These are phyloP conservation scores for Brettanomyces custersianus DNA, from an alignment of 805 yeast genomes.

Conservation along the genomic window DNA sequence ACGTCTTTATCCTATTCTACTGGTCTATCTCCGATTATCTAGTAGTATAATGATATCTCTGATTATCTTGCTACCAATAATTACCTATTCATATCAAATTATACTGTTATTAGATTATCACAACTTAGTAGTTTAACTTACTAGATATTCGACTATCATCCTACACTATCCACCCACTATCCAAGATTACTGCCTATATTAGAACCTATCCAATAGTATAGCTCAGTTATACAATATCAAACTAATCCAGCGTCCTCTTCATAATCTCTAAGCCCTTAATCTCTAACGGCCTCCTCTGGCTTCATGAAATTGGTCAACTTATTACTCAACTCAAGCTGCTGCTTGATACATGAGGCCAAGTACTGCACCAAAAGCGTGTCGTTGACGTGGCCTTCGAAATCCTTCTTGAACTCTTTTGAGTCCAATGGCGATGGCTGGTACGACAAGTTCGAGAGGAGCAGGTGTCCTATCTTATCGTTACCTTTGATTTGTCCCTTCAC, in stretches of 20 bases:
- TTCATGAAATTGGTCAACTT: constrained; percentile 51
- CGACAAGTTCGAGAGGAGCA: constrained; percentile 48
- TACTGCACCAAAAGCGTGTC: constrained; percentile 77
- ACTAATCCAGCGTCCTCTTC: neutral
- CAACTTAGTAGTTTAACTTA: no score
- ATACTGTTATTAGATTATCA: no score
- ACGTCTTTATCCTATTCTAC: no score
- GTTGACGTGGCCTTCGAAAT: constrained; percentile 65
- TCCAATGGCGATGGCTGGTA: constrained; percentile 43
- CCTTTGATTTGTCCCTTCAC: constrained; percentile 35
- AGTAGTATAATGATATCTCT: no score
- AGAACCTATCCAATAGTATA: no score
- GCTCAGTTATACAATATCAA: no score
- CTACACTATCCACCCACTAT: no score
- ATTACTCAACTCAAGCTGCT: constrained; percentile 73
- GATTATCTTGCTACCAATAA: no score
- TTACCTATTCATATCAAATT: no score
- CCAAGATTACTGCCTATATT: no score
- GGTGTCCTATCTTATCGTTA: constrained; percentile 55
- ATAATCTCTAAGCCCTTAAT: neutral
- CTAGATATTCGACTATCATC: no score
- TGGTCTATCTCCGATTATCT: no score
- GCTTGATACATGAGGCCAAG: constrained; percentile 73
- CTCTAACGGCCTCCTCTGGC: constrained; percentile 25
- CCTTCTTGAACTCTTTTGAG: constrained; percentile 43